Percentiles rank a stretch among this genome's conserved stretches.
phyloP scores from a whole-genome alignment of 2,329 filamentous ascomycete genomes.

The Hymenoscyphus infarciens region DNA sequence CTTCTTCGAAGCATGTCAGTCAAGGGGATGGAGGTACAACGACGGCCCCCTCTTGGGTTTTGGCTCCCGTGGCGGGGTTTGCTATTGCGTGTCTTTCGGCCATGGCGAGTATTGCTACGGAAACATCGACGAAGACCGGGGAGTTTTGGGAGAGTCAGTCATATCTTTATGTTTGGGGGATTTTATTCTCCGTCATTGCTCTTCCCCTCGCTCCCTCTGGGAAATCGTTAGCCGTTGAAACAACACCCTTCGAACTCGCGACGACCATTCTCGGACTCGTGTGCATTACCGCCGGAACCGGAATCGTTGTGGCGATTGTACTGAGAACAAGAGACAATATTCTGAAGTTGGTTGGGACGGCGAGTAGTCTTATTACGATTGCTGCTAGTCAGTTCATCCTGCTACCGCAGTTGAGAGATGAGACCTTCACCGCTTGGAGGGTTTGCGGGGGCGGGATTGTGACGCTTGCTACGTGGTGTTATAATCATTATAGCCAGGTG shows the following conservation, averaged over 20 bases:
- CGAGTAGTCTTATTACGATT: constrained; percentile 20
- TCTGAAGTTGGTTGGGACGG: constrained; percentile 24
- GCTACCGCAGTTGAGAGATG: constrained; percentile 17
- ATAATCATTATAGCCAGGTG: constrained; percentile 25
- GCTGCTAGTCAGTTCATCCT: constrained; percentile 22
- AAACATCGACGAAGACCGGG: constrained; percentile 25
- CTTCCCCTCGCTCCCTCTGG: constrained; percentile 9
- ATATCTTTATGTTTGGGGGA: constrained; percentile 24
- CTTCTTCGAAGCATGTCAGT: not conserved
- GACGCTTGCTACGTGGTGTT: constrained; percentile 19
- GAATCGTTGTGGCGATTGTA: constrained; percentile 23
- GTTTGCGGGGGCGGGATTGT: constrained; percentile 23
- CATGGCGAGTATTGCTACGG: constrained; percentile 24
- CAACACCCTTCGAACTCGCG: not conserved
- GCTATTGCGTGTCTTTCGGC: constrained; percentile 24
- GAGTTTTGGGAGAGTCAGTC: constrained; percentile 25
- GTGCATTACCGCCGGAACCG: constrained; percentile 11
- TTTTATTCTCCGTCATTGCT: constrained; percentile 17
- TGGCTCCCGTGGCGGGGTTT: constrained; percentile 23
- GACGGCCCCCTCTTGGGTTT: constrained; percentile 13
- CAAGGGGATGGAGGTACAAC: not conserved
- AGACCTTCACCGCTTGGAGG: constrained; percentile 20
- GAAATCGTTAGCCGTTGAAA: not conserved
- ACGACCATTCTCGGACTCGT: constrained; percentile 7
- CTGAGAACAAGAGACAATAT: constrained; percentile 25